A percentile compares a stretch with the other conserved stretches of the same genome.
phyloP scores from a whole-genome alignment of 1,284 basidiomycete genomes.

The Naganishia albida region DNA sequence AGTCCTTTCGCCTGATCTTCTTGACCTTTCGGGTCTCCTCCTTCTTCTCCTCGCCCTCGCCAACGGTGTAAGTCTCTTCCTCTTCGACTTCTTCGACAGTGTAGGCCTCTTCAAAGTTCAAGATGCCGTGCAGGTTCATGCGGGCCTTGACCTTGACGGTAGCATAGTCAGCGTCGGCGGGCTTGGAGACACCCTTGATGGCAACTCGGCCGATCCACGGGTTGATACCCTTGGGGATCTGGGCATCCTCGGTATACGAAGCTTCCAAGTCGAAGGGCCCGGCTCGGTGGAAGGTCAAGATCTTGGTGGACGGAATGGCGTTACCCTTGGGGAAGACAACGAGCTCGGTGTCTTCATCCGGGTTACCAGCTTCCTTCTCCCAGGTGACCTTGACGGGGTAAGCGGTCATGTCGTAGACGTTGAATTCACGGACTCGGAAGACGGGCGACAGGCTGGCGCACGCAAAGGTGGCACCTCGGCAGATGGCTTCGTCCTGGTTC shows the following conservation, averaged over 20 bases:
- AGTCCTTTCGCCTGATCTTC: slow-evolving; percentile 75
- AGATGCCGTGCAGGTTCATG: slow-evolving; percentile 77
- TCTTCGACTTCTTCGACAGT: slow-evolving; percentile 69
- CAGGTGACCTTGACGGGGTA: slow-evolving; percentile 87
- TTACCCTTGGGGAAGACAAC: slow-evolving; percentile 82
- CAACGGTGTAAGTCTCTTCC: slow-evolving; percentile 64
- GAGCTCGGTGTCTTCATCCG: slow-evolving; percentile 84
- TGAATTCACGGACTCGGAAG: slow-evolving; percentile 92
- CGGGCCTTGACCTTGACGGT: slow-evolving; percentile 86
- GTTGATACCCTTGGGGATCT: slow-evolving; percentile 74
- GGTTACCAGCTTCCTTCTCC: slow-evolving; percentile 70
- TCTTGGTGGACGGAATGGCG: slow-evolving; percentile 83
- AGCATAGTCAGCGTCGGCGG: slow-evolving; percentile 68
- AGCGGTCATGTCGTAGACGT: slow-evolving; percentile 74
- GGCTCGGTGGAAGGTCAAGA: slow-evolving; percentile 89
- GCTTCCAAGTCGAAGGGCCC: slow-evolving; percentile 83
- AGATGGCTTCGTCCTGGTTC: slow-evolving; percentile 93
- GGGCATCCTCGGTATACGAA: slow-evolving; percentile 64
- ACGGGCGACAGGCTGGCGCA: slow-evolving; percentile 92
- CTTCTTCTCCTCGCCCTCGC: slow-evolving; percentile 59
- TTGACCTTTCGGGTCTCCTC: slow-evolving; percentile 69
- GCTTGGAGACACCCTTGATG: slow-evolving; percentile 71
- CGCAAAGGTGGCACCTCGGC: slow-evolving; percentile 88
- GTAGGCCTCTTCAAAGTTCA: slow-evolving; percentile 82
- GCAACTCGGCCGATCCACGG: slow-evolving; percentile 78